phyloP scores from a whole-genome alignment of 2,329 filamentous ascomycete genomes.

The Fusarium duplospermum region DNA sequence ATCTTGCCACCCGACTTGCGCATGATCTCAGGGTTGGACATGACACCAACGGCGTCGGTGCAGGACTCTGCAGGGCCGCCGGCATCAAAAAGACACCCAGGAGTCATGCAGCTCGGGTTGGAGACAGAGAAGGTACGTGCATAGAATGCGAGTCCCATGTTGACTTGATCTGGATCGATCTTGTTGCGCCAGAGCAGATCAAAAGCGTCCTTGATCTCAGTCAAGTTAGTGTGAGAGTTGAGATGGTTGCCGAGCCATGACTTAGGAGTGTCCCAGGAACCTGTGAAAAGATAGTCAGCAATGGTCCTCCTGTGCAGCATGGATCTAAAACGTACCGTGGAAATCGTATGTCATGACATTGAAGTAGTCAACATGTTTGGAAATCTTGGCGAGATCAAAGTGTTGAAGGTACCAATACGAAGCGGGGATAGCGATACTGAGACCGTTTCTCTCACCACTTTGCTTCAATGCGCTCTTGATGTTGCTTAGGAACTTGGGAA shows the following conservation, averaged over 20 bases:
- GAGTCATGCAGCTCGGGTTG: background rate
- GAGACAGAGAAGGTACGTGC: background rate
- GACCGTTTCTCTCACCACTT: background rate
- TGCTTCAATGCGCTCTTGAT: background rate
- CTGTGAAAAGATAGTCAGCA: background rate
- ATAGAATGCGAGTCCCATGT: constrained; percentile 26
- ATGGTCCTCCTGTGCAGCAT: background rate
- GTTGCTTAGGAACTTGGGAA: background rate
- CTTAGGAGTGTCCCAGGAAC: background rate
- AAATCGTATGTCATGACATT: background rate
- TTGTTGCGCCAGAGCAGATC: constrained; percentile 17
- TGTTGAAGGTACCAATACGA: background rate
- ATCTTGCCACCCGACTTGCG: background rate
- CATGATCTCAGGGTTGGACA: background rate
- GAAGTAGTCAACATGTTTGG: background rate
- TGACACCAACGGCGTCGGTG: background rate
- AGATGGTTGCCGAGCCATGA: background rate
- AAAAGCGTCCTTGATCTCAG: constrained; percentile 9
- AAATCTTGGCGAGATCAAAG: background rate
- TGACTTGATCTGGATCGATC: background rate
- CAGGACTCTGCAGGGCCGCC: background rate
- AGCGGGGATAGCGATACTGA: background rate
- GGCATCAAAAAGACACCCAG: background rate
- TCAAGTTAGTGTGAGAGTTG: constrained; percentile 27
- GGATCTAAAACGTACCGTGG: background rate